Evolutionary conservation across 139 green algal species (phyloP).

Genomic region (Pseudopediastrum boryanum): DNA sequence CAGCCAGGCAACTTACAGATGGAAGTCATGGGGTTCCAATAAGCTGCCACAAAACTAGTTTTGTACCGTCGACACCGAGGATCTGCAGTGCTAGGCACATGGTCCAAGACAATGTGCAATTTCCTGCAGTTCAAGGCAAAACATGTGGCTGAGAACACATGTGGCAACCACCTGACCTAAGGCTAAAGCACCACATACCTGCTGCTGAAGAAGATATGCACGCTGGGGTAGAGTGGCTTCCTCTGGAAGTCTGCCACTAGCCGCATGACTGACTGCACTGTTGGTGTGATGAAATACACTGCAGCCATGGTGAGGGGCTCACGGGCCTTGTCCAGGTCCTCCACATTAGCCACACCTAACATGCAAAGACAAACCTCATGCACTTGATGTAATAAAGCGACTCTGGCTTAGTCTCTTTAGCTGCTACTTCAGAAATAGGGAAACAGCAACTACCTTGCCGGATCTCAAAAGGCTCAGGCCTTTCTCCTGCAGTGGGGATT

Average conservation of each 20-base stretch:
- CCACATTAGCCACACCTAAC: conserved; percentile 63
- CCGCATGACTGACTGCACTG: conserved; percentile 40
- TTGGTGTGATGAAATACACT: conserved; percentile 91
- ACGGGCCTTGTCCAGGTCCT: conserved; percentile 73
- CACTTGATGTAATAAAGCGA: conserved; percentile 35
- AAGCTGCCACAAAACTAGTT: no score
- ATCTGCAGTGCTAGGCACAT: no score
- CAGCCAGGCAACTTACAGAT: no score
- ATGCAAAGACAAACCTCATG: no score
- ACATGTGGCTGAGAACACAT: neutral
- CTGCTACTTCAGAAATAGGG: conserved; percentile 13
- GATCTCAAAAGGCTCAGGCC: neutral
- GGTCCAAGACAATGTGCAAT: no score
- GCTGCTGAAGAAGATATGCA: conserved; percentile 91
- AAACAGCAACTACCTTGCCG: neutral
- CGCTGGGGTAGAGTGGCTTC: conserved; percentile 62
- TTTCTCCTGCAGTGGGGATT: neutral
- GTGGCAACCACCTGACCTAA: conserved; percentile 19
- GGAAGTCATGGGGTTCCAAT: no score
- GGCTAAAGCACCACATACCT: conserved; percentile 35
- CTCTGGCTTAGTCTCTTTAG: conserved; percentile 36
- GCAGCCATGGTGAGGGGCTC: conserved; percentile 76
- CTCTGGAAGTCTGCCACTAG: conserved; percentile 75
- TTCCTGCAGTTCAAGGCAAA: no score
- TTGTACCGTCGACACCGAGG: no score